Percentiles rank a stretch among this genome's conserved stretches.
Conservation (phyloP, 805 yeast genomes). For the Hagleromyces aurorensis region DNA sequence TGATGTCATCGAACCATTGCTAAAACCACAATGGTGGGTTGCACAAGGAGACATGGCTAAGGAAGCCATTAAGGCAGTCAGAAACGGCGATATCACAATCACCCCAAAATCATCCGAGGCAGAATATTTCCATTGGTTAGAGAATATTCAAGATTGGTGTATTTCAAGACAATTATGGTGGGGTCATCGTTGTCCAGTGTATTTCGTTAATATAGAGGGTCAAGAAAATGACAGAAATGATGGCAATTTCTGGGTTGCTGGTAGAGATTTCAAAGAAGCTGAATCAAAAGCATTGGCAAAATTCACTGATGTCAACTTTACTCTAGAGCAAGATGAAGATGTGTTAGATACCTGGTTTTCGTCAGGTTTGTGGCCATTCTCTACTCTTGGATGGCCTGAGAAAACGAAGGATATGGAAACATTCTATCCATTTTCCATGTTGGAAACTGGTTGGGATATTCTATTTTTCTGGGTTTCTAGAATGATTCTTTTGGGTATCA, state of each 20-base stretch:
- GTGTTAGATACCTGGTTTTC: constrained; percentile 99
- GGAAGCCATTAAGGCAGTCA: constrained; percentile 79
- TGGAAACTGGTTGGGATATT: constrained; percentile 99
- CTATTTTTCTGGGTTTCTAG: constrained; percentile 98
- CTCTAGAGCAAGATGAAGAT: constrained; percentile 92
- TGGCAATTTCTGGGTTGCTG: constrained; percentile 85
- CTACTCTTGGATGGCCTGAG: constrained; percentile 95
- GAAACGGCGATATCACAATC: constrained; percentile 70
- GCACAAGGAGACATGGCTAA: constrained; percentile 81
- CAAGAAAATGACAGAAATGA: constrained; percentile 50
- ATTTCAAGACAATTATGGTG: constrained; percentile 90
- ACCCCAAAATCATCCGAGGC: constrained; percentile 84
- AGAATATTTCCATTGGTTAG: constrained; percentile 93
- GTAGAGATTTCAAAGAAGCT: constrained; percentile 78
- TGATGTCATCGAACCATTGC: constrained; percentile 90
- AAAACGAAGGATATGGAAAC: constrained; percentile 61
- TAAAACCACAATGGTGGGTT: constrained; percentile 99
- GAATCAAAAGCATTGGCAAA: constrained; percentile 64
- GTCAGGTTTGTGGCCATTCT: constrained; percentile 95
- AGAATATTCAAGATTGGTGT: constrained; percentile 98
- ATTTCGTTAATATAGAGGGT: constrained; percentile 77
- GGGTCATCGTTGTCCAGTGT: constrained; percentile 98
- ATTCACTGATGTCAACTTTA: constrained; percentile 62
- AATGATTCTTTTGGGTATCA: constrained; percentile 87
- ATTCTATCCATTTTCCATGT: constrained; percentile 86